phyloP scores from a whole-genome alignment of 768 basidiomycete species.

The Clitopilus passeckerianus region DNA sequence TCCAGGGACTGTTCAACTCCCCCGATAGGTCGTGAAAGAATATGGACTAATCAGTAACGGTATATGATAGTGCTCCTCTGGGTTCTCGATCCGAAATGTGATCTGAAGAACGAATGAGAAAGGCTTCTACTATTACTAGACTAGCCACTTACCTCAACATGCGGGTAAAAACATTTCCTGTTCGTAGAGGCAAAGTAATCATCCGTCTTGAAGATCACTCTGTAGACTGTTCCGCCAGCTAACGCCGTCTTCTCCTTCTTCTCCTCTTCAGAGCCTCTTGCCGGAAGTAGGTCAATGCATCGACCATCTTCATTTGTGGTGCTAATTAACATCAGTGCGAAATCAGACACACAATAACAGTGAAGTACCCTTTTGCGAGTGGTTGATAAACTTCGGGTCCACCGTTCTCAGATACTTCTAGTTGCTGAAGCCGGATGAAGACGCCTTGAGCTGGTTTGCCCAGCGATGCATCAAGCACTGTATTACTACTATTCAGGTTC shows the following conservation, averaged over 20 bases:
- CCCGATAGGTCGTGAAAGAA: slow-evolving; percentile 89
- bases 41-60: slow-evolving; percentile 90
- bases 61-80: slow-evolving; percentile 84
- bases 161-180: slow-evolving; percentile 80
- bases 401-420: slow-evolving; percentile 26
- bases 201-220: slow-evolving; percentile 79
- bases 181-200: slow-evolving; percentile 69
- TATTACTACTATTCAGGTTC: neutral
- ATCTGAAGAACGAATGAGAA: slow-evolving; percentile 45
- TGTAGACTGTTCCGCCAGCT: slow-evolving; percentile 61
- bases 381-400: slow-evolving; percentile 42
- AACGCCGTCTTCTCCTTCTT: slow-evolving; percentile 39
- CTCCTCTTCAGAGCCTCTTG: slow-evolving; percentile 39
- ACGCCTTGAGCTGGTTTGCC: slow-evolving; percentile 80
- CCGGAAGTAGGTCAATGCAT: slow-evolving; percentile 70
- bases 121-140: too few relatives aligned
- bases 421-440: slow-evolving; percentile 54
- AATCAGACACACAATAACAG: neutral
- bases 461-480: slow-evolving; percentile 82
- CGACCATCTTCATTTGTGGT: slow-evolving; percentile 80
- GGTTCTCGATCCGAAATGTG: slow-evolving; percentile 66
- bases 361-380: slow-evolving; percentile 54
- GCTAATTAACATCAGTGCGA: slow-evolving; percentile 30
- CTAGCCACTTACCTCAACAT: slow-evolving; percentile 66
- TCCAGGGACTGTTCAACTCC: slow-evolving; percentile 49